phyloP scores from a whole-genome alignment of 2,329 filamentous ascomycete species.

The Xylariaceae sp. region DNA sequence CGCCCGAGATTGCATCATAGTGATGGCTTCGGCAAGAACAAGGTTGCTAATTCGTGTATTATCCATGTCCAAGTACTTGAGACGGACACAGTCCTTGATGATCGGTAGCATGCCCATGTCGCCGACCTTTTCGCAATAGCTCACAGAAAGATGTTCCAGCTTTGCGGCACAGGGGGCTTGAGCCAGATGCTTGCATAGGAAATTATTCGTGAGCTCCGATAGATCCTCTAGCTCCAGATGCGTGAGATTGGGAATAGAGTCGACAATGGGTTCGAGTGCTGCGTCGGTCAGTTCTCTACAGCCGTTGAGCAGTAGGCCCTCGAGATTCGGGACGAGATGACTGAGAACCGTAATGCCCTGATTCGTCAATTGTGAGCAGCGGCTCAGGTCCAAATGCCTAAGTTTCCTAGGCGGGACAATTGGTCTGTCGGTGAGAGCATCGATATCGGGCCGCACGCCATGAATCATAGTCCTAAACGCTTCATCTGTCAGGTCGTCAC shows the following conservation, averaged over 20 bases:
- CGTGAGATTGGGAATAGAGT: slow-evolving; percentile 69
- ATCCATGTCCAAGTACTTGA: slow-evolving; percentile 77
- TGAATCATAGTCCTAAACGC: slow-evolving; percentile 69
- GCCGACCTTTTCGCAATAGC: slow-evolving; percentile 80
- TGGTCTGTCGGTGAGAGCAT: slow-evolving; percentile 70
- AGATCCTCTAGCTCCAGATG: slow-evolving; percentile 90
- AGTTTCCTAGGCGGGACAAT: slow-evolving; percentile 72
- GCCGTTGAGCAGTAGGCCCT: slow-evolving; percentile 77
- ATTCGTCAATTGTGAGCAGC: slow-evolving; percentile 70
- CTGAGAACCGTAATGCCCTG: slow-evolving; percentile 65
- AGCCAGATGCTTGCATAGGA: slow-evolving; percentile 67
- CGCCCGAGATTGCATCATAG: slow-evolving; percentile 65
- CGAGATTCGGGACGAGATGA: slow-evolving; percentile 68
- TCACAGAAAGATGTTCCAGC: slow-evolving; percentile 78
- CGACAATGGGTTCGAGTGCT: slow-evolving; percentile 65
- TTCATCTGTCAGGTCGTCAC: slow-evolving; percentile 70
- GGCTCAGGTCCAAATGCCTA: slow-evolving; percentile 78
- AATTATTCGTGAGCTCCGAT: slow-evolving; percentile 65
- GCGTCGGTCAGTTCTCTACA: slow-evolving; percentile 69
- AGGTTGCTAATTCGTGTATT: slow-evolving; percentile 89
- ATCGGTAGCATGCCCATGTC: slow-evolving; percentile 80
- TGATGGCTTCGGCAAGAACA: slow-evolving; percentile 75
- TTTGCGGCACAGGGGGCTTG: slow-evolving; percentile 65
- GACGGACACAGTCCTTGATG: slow-evolving; percentile 64
- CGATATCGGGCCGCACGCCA: slow-evolving; percentile 69